Evolutionary conservation across 805 yeast species (phyloP), one percentile per base, ranked within the genome.

Genomic region (Yamadazyma laniorum): DNA sequence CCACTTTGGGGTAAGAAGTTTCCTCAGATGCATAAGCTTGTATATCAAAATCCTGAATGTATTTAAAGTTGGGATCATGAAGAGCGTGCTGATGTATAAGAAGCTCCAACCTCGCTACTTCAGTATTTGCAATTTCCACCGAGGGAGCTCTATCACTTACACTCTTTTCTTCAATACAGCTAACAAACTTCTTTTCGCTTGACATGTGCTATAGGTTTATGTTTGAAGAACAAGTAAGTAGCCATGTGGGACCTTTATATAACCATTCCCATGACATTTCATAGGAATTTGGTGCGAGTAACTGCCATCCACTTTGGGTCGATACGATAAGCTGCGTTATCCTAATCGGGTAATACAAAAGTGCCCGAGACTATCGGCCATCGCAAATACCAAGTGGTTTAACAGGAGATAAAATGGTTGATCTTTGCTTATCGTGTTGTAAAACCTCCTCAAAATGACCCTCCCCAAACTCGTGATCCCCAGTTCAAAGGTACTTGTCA

Each of bases 401-500:
- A n/a, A n/a, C n/a, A n/a, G n/a, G n/a, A n/a, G n/a, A 8, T 22
- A 22, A 12, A 22, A 22, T 22, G 8, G 11, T 22, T 22, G 25
- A 26, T 26, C 13, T 26, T 26, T 6, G 11, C 14, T 8, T 26
- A n/a, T n/a, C n/a, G n/a, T n/a, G n/a, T n/a, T n/a, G n/a, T n/a
- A n/a, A n/a, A n/a, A n/a, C n/a, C n/a, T n/a, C n/a, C n/a, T n/a
- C n/a, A n/a, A 21, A 7, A 33, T 33, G 36, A 33, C 36, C 5
- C 11, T 32, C 8, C 14, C 17, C 6, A 34, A n/a, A 6, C 11
- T 16, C 5, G 32, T 35, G 5, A 8, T 4, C 11, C 29, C 39
- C 5, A 34, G 39, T 12, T 29, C 35, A 7, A 16, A 13, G 5
- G 72, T 70, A 23, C 63, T 73, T 31, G 68, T 75, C 22, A 60